phyloP scores from a whole-genome alignment of 164 flowering plant genomes.

The Chloranthus sessilifolius region DNA sequence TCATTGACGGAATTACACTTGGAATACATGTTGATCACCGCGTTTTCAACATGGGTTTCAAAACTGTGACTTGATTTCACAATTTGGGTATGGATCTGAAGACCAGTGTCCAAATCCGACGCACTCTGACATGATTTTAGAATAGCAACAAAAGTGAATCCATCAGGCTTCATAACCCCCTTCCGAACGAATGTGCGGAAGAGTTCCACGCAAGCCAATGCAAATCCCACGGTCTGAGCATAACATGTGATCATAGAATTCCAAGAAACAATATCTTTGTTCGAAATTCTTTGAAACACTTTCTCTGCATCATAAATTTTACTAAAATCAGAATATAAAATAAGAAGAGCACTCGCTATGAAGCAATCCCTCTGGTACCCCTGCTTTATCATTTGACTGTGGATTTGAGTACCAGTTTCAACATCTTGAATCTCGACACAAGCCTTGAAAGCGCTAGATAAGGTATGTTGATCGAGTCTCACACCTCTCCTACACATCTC shows the following conservation, averaged over 20 bases:
- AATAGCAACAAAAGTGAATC: conserved; percentile 17
- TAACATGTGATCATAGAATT: conserved; percentile 25
- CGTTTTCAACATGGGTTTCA: conserved; percentile 17
- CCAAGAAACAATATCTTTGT: conserved; percentile 21
- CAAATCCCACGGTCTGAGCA: conserved; percentile 17
- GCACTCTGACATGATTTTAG: conserved; percentile 17
- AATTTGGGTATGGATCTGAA: conserved; percentile 22
- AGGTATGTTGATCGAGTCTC: conserved; percentile 22
- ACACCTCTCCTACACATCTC: conserved; percentile 21
- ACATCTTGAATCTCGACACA: conserved; percentile 16
- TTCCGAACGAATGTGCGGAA: conserved; percentile 13
- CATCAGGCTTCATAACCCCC: conserved; percentile 14
- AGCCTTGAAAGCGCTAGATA: conserved; percentile 24
- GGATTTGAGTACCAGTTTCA: conserved; percentile 18
- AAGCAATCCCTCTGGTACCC: conserved; percentile 21
- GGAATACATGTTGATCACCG: conserved; percentile 24
- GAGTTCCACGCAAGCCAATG: conserved; percentile 11
- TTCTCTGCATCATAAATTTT: conserved; percentile 15
- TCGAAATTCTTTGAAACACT: conserved; percentile 12
- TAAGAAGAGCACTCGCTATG: conserved; percentile 19
- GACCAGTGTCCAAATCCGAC: conserved; percentile 11
- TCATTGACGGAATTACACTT: conserved; percentile 17
- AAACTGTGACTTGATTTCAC: conserved; percentile 7
- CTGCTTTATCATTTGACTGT: conserved; percentile 19
- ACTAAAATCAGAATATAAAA: conserved; percentile 13